Evolutionary conservation across 1,284 basidiomycete species (phyloP).

Genomic region (Sphagnurus paluster): DNA sequence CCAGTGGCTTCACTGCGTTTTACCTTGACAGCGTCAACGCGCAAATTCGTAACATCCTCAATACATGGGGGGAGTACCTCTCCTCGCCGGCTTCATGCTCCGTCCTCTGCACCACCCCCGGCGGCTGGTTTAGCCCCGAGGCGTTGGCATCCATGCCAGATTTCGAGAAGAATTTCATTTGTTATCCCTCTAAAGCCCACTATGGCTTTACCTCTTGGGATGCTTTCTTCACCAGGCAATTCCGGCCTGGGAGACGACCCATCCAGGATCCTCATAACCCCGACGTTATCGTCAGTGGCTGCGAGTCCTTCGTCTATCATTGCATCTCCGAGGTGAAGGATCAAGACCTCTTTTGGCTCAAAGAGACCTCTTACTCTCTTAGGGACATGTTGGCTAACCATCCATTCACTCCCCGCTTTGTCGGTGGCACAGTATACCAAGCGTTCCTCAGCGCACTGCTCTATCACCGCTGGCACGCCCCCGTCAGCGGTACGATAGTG

Average conservation of each 20-base stretch:
- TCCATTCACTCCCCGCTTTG: slow-evolving; percentile 30
- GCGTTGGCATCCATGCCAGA: slow-evolving; percentile 29
- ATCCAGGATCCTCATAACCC: slow-evolving; percentile 35
- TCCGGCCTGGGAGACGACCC: slow-evolving; percentile 40
- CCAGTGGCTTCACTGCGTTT: slow-evolving; percentile 45
- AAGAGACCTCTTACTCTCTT: slow-evolving; percentile 36
- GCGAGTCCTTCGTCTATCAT: slow-evolving; percentile 46
- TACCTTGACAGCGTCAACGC: slow-evolving; percentile 40
- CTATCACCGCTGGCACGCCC: slow-evolving; percentile 59
- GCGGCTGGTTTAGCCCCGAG: slow-evolving; percentile 45
- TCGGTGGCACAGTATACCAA: slow-evolving; percentile 55
- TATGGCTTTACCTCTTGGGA: slow-evolving; percentile 54
- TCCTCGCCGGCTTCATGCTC: slow-evolving; percentile 39
- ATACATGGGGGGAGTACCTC: slow-evolving; percentile 49
- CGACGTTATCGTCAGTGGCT: slow-evolving; percentile 41
- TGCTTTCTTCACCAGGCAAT: slow-evolving; percentile 51
- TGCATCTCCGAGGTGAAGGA: slow-evolving; percentile 22
- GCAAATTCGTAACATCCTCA: slow-evolving; percentile 38
- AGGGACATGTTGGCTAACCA: slow-evolving; percentile 33
- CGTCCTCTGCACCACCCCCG: slow-evolving; percentile 35
- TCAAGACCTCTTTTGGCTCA: slow-evolving; percentile 34
- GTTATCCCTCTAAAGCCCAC: slow-evolving; percentile 36
- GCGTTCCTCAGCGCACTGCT: slow-evolving; percentile 47
- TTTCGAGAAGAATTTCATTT: slow-evolving; percentile 38
- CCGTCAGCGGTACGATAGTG: slow-evolving; percentile 47